Evolutionary conservation across 2,329 filamentous ascomycete genomes (phyloP), one percentile per base, ranked within the genome.

Genomic region (Sporothrix curviconia): DNA sequence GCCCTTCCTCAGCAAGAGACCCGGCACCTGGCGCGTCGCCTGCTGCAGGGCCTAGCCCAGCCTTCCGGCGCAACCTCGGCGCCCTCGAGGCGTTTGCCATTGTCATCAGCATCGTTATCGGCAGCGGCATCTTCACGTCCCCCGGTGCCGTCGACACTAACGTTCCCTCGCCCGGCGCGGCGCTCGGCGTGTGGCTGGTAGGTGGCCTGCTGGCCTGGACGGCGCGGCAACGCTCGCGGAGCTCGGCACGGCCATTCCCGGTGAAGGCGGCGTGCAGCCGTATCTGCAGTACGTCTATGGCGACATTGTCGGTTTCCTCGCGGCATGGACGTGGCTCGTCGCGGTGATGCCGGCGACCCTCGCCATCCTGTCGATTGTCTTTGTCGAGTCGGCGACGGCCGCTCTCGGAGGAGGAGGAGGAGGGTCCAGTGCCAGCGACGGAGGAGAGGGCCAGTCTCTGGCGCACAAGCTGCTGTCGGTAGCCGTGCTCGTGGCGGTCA

Each of bases 291-390:
- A 82, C 66, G 78, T 85, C 34, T 86, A 78, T 60, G 83, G 83
- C 30, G 81, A 85, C 51, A 69, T 80, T 2, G 77, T 78, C 50
- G 83, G 82, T n/a, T 86, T 85, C 63, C 67, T 85, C 5, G 81
- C 81, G 6, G 81, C 82, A 0, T 86, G 83, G 83, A 82, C 82
- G 0, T 86, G 83, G 79, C 78, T 86, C 55, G 76, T 85, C 6
- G 81, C 79, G 19, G 78, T 85, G 24, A 86, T 85, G 76, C 83
- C 83, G 0, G 81, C 82, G 0, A 84, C 83, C 0, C 74, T 85
- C 59, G 83, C 82, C 9, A 86, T 86, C 47, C 74, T 85, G 28
- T 79, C 78, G 64, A 84, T 86, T 60, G 81, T 85, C 24, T 85
- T 86, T 61, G 76, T 84, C 57, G 76, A 83, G 66, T 83, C 77